A percentile compares a stretch with the other conserved stretches of the same genome.
Conservation (phyloP, 495 filamentous ascomycete genomes). For the Platismatia glauca region DNA sequence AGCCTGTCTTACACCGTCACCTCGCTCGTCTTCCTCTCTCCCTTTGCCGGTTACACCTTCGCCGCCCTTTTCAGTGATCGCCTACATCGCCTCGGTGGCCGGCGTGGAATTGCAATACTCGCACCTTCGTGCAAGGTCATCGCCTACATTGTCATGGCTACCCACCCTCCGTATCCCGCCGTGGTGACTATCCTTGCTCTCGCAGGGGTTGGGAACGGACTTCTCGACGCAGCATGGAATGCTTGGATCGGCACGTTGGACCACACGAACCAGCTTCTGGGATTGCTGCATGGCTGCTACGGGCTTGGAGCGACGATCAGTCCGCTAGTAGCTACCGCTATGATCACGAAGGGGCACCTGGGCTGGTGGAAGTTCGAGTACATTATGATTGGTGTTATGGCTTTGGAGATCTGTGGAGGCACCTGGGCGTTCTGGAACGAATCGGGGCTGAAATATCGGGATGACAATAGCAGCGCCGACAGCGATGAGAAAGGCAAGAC, state of each 20-base stretch:
- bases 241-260: slow-evolving; percentile 56
- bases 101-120: slow-evolving; percentile 64
- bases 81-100: slow-evolving; percentile 54
- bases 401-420: slow-evolving; percentile 47
- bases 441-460: slow-evolving; percentile 53
- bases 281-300: slow-evolving; percentile 50
- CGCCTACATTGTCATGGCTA: slow-evolving; percentile 49
- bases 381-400: slow-evolving; percentile 55
- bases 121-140: slow-evolving; percentile 55
- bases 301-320: slow-evolving; percentile 49
- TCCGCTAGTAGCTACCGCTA: slow-evolving; percentile 48
- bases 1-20: slow-evolving; percentile 48
- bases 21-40: slow-evolving; percentile 56
- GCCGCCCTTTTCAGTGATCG: slow-evolving; percentile 50
- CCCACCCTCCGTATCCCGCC: slow-evolving; percentile 53
- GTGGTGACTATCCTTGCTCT: slow-evolving; percentile 50
- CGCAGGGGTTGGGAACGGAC: slow-evolving; percentile 55
- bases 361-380: slow-evolving; percentile 56
- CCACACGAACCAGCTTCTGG: slow-evolving; percentile 51
- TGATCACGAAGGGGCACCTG: slow-evolving; percentile 41
- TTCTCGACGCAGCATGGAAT: slow-evolving; percentile 56
- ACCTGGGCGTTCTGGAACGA: slow-evolving; percentile 58
- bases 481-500: slow-evolving; percentile 40
- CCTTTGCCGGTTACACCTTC: slow-evolving; percentile 48
- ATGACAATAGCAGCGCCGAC: slow-evolving; percentile 31